phyloP scores from a whole-genome alignment of 2,329 filamentous ascomycete genomes.

The Mycosphaerella arachidis region DNA sequence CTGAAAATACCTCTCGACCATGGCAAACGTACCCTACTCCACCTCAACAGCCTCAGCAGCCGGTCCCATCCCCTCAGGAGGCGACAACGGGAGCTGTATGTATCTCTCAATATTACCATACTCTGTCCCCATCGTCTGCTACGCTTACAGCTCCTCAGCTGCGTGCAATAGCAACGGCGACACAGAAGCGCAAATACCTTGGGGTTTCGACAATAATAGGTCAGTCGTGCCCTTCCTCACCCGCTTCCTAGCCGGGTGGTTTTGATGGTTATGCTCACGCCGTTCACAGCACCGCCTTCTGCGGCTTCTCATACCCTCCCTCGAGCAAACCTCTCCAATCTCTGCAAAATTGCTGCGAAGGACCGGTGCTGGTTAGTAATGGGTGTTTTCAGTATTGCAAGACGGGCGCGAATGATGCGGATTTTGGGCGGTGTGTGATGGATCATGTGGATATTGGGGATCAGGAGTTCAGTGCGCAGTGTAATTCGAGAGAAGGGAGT shows the following conservation, averaged over 20 bases:
- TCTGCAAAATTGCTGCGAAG: constrained; percentile 4
- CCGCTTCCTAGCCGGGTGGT: neutral
- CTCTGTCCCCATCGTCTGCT: neutral
- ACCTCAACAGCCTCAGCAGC: constrained; percentile 3
- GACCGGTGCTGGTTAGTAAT: constrained; percentile 8
- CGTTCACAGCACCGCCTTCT: neutral
- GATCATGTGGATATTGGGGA: neutral
- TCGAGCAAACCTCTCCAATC: neutral
- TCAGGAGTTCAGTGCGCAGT: neutral
- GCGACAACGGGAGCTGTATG: neutral
- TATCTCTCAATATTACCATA: constrained; percentile 1
- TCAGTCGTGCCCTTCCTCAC: neutral
- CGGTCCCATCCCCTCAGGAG: neutral
- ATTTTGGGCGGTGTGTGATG: constrained; percentile 5
- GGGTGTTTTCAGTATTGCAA: constrained; percentile 13
- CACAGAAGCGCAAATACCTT: neutral
- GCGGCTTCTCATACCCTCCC: constrained; percentile 5
- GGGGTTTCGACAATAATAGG: neutral
- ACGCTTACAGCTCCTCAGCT: neutral
- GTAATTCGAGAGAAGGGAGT: constrained; percentile 1
- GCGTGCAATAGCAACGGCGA: neutral
- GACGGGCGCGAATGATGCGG: neutral
- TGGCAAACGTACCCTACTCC: constrained; percentile 8
- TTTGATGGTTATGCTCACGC: neutral
- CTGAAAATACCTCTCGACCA: neutral